phyloP scores from a whole-genome alignment of 2,329 filamentous ascomycete species.

The Diplodia scrobiculata region DNA sequence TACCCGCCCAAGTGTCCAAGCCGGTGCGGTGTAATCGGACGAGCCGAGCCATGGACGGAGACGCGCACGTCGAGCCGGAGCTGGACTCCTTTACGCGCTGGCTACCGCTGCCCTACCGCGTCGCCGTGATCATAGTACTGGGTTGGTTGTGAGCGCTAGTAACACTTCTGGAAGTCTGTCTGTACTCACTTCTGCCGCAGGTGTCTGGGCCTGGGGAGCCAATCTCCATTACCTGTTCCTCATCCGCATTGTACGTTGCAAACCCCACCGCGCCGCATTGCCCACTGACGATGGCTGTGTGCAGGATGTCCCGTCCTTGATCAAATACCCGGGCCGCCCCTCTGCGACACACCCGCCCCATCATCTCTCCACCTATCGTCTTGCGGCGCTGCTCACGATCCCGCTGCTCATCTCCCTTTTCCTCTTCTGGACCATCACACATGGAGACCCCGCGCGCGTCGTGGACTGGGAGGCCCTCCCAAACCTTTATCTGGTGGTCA shows the following conservation, averaged over 20 bases:
- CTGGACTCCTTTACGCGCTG: constrained; percentile 85
- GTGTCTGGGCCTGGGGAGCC: constrained; percentile 91
- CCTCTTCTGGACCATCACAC: constrained; percentile 81
- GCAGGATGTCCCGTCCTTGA: constrained; percentile 77
- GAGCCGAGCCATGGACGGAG: constrained; percentile 65
- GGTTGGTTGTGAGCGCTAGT: constrained; percentile 58
- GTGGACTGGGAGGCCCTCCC: constrained; percentile 82
- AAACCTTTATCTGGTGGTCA: constrained; percentile 74
- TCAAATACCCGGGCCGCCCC: constrained; percentile 78
- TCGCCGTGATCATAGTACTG: constrained; percentile 80
- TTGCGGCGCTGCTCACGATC: constrained; percentile 74
- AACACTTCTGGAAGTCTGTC: constrained; percentile 1
- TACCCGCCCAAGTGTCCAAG: background rate
- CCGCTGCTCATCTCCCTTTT: constrained; percentile 72
- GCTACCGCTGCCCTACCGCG: constrained; percentile 85
- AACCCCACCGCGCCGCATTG: constrained; percentile 20
- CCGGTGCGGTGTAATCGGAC: constrained; percentile 27
- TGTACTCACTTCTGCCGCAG: constrained; percentile 50
- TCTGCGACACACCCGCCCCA: constrained; percentile 71
- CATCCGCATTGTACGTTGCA: constrained; percentile 67
- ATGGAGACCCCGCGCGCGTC: constrained; percentile 68
- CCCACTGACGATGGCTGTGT: constrained; percentile 30
- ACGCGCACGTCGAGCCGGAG: constrained; percentile 65
- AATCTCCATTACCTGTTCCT: constrained; percentile 85
- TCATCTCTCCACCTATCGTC: constrained; percentile 80